Base-by-base conservation (phyloP, 495 filamentous ascomycete genomes). In the Friedmanniomyces simplex region DNA sequence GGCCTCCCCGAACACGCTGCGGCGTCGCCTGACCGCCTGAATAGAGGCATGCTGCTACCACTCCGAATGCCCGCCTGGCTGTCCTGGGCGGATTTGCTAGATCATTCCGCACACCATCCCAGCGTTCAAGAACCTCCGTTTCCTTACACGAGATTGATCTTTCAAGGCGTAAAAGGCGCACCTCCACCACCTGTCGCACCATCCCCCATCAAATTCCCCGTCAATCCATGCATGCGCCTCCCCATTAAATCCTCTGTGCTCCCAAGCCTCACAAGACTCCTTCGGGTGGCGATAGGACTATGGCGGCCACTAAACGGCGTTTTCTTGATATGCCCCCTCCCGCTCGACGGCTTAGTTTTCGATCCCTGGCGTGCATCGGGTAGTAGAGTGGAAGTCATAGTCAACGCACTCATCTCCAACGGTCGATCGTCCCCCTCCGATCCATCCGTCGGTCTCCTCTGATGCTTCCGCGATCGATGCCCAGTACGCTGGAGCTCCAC, bases 201-300 rank as follows among this genome's bases (percentile, higher is more conserved):
- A 36, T 41, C 56, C 14, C 88, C 86, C 71, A 88, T 90, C 74
- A 96, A 74, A 11, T 86, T 81, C 4, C 85, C 82, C 7, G 87
- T 83, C 25, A 97, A 68, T 6, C 87, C 88, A 64, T 86, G 81
- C 91, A 97, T 97, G 42, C 91, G 74, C 53, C 91, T 74, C 7
- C 84, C 82, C 14, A 97, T 68, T 54, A 96, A 66, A 74, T 96
- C 89, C 58, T 94, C 89, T 59, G 85, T 82, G 66, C 88, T 95
- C 28, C 82, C 82, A 30, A 96, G 71, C 68, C 85, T 88, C 5
- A 85, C 80, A 52, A 89, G 71, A 62, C 84, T 86, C 51, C 74
- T 76, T 45, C 61, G 10, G n/a, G 57, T 57, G 1, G 43, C 24
- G 30, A 60, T 42, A 6, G 61, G 61, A 13, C 47, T 54, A 12